Conservation (phyloP, 1,284 basidiomycete species). For the Coniophora puteana region DNA sequence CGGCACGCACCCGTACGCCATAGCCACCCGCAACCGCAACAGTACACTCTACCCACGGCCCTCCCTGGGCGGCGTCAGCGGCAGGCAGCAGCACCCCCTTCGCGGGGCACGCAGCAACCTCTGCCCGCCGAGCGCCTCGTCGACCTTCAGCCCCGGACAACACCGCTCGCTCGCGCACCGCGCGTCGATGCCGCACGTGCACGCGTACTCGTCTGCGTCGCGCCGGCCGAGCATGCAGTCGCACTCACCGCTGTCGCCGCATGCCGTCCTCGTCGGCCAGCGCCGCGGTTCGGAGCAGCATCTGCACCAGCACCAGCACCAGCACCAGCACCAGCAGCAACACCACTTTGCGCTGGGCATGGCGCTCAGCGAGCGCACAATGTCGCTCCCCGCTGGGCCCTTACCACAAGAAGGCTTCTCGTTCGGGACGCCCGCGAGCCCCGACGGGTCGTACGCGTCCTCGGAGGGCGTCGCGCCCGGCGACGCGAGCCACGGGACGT, state of each 20-base stretch:
- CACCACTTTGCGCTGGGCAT: conserved; percentile 12
- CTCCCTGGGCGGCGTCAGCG: too few relatives aligned
- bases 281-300: too few relatives aligned
- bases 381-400: conserved; percentile 63
- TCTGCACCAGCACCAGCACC: too few relatives aligned
- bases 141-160: conserved; percentile 13
- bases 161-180: conserved; percentile 36
- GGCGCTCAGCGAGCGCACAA: conserved; percentile 43
- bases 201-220: too few relatives aligned
- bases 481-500: too few relatives aligned
- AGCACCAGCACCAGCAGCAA: too few relatives aligned
- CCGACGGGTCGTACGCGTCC: conserved; percentile 39
- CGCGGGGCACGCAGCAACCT: conserved; percentile 23
- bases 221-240: too few relatives aligned
- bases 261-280: too few relatives aligned
- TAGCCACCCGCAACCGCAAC: conserved; percentile 54
- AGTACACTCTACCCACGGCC: conserved; percentile 39
- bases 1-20: conserved; percentile 58
- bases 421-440: conserved; percentile 59
- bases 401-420: conserved; percentile 66
- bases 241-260: too few relatives aligned
- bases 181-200: conserved; percentile 41
- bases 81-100: too few relatives aligned
- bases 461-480: conserved; percentile 41
- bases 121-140: conserved; percentile 5